Evolutionary conservation across 1,284 basidiomycete genomes (phyloP).

Genomic region (Mixia osmundae): DNA sequence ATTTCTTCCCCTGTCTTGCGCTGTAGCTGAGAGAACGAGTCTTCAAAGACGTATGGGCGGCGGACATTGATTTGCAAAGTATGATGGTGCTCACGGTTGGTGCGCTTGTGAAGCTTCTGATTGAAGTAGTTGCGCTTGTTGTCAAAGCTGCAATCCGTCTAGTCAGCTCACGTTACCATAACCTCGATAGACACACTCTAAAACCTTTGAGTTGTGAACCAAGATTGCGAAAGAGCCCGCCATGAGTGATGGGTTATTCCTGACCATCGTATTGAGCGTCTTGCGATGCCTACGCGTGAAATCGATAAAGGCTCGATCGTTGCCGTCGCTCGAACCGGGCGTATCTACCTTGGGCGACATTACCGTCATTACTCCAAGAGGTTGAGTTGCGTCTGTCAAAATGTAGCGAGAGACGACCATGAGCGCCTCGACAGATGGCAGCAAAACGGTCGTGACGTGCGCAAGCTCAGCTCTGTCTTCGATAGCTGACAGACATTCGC

Average conservation of each 20-base stretch:
- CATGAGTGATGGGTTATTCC: slow-evolving; percentile 87
- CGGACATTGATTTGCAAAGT: slow-evolving; percentile 81
- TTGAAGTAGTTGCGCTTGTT: slow-evolving; percentile 98
- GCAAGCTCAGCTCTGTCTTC: slow-evolving; percentile 56
- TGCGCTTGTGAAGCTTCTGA: slow-evolving; percentile 77
- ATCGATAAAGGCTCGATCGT: slow-evolving; percentile 62
- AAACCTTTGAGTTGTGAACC: slow-evolving; percentile 81
- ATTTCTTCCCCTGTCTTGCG: slow-evolving; percentile 83
- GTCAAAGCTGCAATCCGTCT: too few relatives aligned
- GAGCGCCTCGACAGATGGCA: slow-evolving; percentile 77
- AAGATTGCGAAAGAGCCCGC: slow-evolving; percentile 92
- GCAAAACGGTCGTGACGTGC: slow-evolving; percentile 65
- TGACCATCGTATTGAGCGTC: slow-evolving; percentile 87
- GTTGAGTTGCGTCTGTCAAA: slow-evolving; percentile 8
- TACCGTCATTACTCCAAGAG: too few relatives aligned
- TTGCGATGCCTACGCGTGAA: slow-evolving; percentile 92
- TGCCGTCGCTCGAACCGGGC: neutral
- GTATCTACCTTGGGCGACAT: slow-evolving; percentile 25
- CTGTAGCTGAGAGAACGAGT: slow-evolving; percentile 80
- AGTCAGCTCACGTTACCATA: too few relatives aligned
- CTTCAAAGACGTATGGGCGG: slow-evolving; percentile 70
- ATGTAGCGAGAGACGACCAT: slow-evolving; percentile 85
- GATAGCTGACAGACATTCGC: slow-evolving; percentile 58
- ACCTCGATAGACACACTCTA: too few relatives aligned
- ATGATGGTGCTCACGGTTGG: slow-evolving; percentile 53